Evolutionary conservation across 2,329 filamentous ascomycete species (phyloP), one percentile per base, ranked within the genome.

Genomic region (Aspergillus piperis): DNA sequence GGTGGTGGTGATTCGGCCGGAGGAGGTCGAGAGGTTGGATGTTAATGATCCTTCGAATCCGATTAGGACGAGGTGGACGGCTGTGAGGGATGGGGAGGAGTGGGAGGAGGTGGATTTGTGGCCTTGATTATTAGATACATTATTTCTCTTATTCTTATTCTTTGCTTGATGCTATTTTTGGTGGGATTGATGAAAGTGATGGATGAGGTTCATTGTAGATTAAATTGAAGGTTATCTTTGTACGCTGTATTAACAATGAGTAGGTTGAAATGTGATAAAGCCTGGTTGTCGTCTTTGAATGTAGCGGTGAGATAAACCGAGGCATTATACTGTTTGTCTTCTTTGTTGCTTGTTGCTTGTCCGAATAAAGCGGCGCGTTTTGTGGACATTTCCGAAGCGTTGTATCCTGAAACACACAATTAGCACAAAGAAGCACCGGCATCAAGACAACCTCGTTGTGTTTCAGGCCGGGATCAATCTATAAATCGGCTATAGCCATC

Each of bases 1-100:
- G 56, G 90, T 96, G 0, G 91, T 96, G 3, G 88, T 95, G 71
- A 95, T 99, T 73, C 86, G 88, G 52, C 88, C 96, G 0, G 85
- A 90, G 8, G 86, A 90, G 73, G 88, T 96, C 19, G 92, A 96
- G 73, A 82, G 84, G 68, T 81, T 90, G 15, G 90, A 95, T 72
- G 75, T 96, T 56, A 87, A 84, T 59, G 84, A 91, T 70, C 85
- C 88, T 0, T 82, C 83, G 50, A 84, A 84, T 62, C 81, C 82
- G 11, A 80, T 83, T 64, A 82, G 92, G 68, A 90, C 87, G 81
- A 79, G 85, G 61, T 94, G 92, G 77, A 87, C 82, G 25, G 84
- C 86, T 66, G 80, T 83, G 58, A 71, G 69, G 38, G 75, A 76
- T 64, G 76, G 78, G 54, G 77, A 75, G 53, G 64, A 68, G 25